Evolutionary conservation across 148 eudicot genomes (phyloP), one percentile per base, ranked within the genome.

Genomic region (Polygonum maritimum): DNA sequence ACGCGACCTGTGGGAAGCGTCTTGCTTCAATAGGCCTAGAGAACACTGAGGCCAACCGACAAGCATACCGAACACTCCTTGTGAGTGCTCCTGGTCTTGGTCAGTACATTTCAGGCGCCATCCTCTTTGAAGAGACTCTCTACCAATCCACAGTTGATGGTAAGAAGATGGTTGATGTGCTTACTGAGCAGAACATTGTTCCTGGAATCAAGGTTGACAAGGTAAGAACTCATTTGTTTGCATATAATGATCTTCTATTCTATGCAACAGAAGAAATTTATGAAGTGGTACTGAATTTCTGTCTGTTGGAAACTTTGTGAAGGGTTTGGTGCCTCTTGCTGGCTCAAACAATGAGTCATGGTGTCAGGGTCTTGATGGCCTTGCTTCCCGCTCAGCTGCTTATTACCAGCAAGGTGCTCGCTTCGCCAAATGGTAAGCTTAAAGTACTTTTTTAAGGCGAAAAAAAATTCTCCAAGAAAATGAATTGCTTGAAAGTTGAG

Each of bases 301-400:
- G n/a, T 51, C 19, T 51, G 57, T 0, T 51, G 19, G 19, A 51
- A 57, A 6, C 49, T 52, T 19, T 69, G 22, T 31, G 35, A 22
- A 93, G 98, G 98, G 98, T 86, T 81, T 91, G 88, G 98, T 93
- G 18, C 96, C 96, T 2, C 87, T 93, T 74, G 84, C 89, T 75
- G 97, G 98, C 14, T 89, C 94, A 33, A 93, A 93, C 63, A 80
- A 89, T 19, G 98, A 93, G 86, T 91, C 98, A 2, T 91, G 96
- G 96, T 91, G 94, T 88, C 96, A 93, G 84, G 98, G 98, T 75
- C 96, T 93, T 62, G 98, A 93, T 74, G 98, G 98, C 31, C 93
- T 93, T 62, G 98, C 98, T 80, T 91, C 96, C 35, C 96, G 98
- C 87, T 67, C 89, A 48, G 94, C 96, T 65, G 92, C 96, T 74